Evolutionary conservation across 129 eudicot genomes (phyloP), one percentile per base, ranked within the genome.

Genomic region (Flaveria trinervia): DNA sequence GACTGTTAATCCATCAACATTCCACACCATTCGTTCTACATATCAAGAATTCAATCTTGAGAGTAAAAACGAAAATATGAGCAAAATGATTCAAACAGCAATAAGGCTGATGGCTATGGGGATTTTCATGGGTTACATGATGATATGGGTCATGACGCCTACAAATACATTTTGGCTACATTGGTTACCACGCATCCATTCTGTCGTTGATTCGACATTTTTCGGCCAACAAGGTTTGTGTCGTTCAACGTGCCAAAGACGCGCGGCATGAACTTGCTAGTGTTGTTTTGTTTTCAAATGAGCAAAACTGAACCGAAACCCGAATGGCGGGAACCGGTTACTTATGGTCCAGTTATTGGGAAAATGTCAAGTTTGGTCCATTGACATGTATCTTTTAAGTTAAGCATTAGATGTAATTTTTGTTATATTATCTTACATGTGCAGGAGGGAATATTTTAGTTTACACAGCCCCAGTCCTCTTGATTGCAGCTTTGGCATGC

Each of bases 101-200:
- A 70, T 89, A 65, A 87, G 56, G 86, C 45, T 81, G 65, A 41
- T 84, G 22, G 48, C 76, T 7, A 2, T 69, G 76, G 67, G 70
- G 13, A 75, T 87, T 28, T 81, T 90, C 57, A 26, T 76, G 49
- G 96, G 92, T 59, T 87, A 85, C 86, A 77, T 77, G 33, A 77
- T 75, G 80, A 77, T 87, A 67, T 90, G 96, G 96, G 69, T 85
- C 48, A 87, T 87, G 96, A 84, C 85, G 96, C 96, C 92, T 43
- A 90, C 96, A 68, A 77, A 81, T 56, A 72, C 85, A 55, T 88
- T 79, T 81, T 87, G 82, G 85, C 65, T 77, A 68, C 89, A 84
- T 36, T 87, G 96, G 96, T 75, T 85, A 57, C 92, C 92, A 16
- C 51, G 28, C 50, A 74, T 85, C 43, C 89, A 72, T 79, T 83